Evolutionary conservation across 192 early-diverging fungal species (phyloP), one percentile per base, ranked within the genome.

Genomic region (Oehlia diaphana): DNA sequence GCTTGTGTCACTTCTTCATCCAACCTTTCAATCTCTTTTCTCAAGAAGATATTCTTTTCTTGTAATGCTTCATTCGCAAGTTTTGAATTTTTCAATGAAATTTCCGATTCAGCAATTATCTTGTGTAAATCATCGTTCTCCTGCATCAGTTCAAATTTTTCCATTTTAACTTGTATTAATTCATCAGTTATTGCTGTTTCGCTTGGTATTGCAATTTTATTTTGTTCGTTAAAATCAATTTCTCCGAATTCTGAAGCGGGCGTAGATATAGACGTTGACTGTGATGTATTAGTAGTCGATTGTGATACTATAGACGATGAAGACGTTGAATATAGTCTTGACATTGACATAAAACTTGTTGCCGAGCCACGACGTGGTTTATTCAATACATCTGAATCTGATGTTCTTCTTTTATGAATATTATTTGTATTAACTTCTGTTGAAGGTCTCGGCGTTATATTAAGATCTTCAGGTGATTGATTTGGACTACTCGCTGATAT

Each of bases 131-230:
- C 77, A 19, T 82, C 53, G 53, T 58, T 58, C 21, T 21, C 53
- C 16, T 58, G 53, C 53, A 58, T 21, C 4, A 58, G 16, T 21
- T 58, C 53, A 21, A 58, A 85, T 35, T 87, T 87, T 39, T 82
- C 83, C 28, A 82, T 31, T 47, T 87, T 87, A n/a, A 78, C 50
- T 16, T 63, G 71, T 23, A 83, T 81, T 23, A 87, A 26, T 76
- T 87, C 86, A 14, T 80, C 66, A 12, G 82, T 82, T 26, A 85
- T 26, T 42, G 9, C 64, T 8, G n/a, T 39, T 50, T 42, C 39
- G 44, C 35, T 33, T 62, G n/a, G 53, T 28, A 44, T 65, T 71
- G 9, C 23, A 33, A 65, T 79, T 64, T 72, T 14, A 53, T 71
- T 79, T 69, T 49, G 37, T 14, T 28, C 23, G 9, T 42, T 35